Evolutionary conservation across 208 protist species (phyloP).

Genomic region (Trypanosomatidae sp.): DNA sequence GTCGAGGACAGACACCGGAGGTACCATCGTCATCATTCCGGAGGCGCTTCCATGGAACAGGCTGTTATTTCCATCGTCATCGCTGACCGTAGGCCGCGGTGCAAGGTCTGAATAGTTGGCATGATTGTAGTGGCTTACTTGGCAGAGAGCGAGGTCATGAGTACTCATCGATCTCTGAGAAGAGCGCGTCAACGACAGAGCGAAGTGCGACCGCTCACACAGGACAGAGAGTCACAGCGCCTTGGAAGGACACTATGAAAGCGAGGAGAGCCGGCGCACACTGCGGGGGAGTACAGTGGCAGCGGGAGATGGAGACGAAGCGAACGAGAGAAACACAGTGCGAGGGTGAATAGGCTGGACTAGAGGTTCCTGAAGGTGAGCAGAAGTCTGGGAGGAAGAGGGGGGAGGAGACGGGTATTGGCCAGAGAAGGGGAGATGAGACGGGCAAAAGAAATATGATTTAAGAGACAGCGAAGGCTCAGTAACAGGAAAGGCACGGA

Average conservation of each 20-base stretch:
- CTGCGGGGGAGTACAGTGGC: neutral
- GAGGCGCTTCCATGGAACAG: slow-evolving; percentile 7
- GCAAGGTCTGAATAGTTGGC: slow-evolving; percentile 16
- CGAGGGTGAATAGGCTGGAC: neutral
- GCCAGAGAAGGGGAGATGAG: no score
- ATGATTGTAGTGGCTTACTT: slow-evolving; percentile 40
- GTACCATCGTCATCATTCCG: slow-evolving; percentile 11
- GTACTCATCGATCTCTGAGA: slow-evolving; percentile 32
- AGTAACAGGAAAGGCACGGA: no score
- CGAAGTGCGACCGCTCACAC: neutral
- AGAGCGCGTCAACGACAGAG: neutral
- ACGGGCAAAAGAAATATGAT: no score
- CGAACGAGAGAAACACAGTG: neutral
- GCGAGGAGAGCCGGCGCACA: neutral
- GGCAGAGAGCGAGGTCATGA: slow-evolving; percentile 32
- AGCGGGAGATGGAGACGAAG: neutral
- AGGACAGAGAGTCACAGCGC: neutral
- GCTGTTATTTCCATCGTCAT: neutral
- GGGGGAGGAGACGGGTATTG: neutral
- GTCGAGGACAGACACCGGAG: neutral
- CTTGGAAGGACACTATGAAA: neutral
- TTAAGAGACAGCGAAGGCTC: no score
- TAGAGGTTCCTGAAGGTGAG: neutral
- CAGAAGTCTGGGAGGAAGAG: neutral
- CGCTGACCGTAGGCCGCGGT: slow-evolving; percentile 22